Conservation (phyloP, 1,284 basidiomycete genomes). For the Ceratorhiza oryzae-sativae region DNA sequence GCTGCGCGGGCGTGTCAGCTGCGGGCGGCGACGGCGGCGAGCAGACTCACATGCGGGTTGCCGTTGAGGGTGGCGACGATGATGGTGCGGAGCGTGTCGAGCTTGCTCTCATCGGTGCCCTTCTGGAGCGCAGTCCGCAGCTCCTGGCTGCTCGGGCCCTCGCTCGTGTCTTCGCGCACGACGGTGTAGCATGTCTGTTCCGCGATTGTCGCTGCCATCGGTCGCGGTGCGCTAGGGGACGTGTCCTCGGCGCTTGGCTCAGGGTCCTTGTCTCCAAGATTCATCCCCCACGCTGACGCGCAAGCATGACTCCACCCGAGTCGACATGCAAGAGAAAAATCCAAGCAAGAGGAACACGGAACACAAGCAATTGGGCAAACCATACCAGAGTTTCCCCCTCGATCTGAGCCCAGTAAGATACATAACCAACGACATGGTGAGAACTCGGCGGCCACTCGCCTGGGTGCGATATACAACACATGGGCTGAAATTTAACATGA, state of each 20-base stretch:
- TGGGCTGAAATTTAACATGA: too few species aligned
- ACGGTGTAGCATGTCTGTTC: conserved; percentile 76
- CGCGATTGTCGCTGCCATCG: conserved; percentile 16
- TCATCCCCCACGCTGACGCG: too few species aligned
- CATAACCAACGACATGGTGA: too few species aligned
- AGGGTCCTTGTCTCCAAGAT: too few species aligned
- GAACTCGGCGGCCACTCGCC: too few species aligned
- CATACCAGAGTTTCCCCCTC: too few species aligned
- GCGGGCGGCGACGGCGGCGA: conserved; percentile 35
- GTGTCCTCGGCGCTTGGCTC: conserved; percentile 36
- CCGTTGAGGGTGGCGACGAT: conserved; percentile 97
- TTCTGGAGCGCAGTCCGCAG: conserved; percentile 90
- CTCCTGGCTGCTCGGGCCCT: conserved; percentile 83
- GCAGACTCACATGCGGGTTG: conserved; percentile 65
- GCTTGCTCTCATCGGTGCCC: conserved; percentile 96
- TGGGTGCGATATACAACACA: too few species aligned
- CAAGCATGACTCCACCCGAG: too few species aligned
- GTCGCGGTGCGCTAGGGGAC: background rate
- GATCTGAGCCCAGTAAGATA: too few species aligned
- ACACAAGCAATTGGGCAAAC: too few species aligned
- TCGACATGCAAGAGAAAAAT: too few species aligned
- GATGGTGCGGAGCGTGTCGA: conserved; percentile 96
- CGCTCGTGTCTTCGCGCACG: conserved; percentile 76
- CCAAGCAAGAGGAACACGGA: too few species aligned
- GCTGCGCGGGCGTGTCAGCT: background rate